Percentiles rank a stretch among this genome's conserved stretches.
Conservation (phyloP, 805 yeast species). For the Candida yuanshanica region DNA sequence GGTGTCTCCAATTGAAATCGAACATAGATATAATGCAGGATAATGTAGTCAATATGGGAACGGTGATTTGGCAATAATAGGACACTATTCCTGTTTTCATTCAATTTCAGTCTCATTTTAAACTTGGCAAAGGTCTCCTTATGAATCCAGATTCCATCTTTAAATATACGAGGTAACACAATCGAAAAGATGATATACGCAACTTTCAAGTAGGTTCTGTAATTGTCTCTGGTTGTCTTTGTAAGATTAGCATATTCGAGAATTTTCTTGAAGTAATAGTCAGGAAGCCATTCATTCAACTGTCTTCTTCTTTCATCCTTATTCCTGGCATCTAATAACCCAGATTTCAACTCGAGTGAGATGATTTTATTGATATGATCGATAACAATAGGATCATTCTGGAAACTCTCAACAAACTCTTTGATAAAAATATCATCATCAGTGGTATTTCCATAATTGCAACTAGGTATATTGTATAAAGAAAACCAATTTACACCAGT, state of each 20-base stretch:
- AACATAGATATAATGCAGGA: conserved; percentile 16
- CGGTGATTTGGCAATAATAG: conserved; percentile 19
- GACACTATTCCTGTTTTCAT: conserved; percentile 1
- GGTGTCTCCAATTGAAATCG: conserved; percentile 16
- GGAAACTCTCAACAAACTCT: conserved; percentile 4
- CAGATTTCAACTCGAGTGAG: conserved; percentile 9
- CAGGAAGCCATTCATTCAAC: conserved; percentile 12
- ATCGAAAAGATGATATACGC: conserved; percentile 14
- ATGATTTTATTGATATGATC: conserved; percentile 10
- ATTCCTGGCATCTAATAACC: conserved; percentile 3
- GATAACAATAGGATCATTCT: conserved; percentile 6
- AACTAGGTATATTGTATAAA: not conserved
- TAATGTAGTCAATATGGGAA: conserved; percentile 21
- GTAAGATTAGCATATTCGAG: conserved; percentile 8
- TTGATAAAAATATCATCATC: not conserved
- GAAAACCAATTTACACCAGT: conserved; percentile 5
- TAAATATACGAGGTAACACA: conserved; percentile 15
- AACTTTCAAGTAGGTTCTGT: conserved; percentile 7
- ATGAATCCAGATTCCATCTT: conserved; percentile 22
- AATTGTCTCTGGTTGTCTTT: conserved; percentile 11
- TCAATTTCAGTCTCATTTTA: conserved; percentile 1
- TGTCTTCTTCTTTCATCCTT: conserved; percentile 5
- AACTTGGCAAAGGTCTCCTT: conserved; percentile 9
- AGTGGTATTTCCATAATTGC: not conserved
- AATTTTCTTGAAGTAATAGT: conserved; percentile 11